Conservation (phyloP, 2,329 filamentous ascomycete species). For the Sphaceloma murrayae region DNA sequence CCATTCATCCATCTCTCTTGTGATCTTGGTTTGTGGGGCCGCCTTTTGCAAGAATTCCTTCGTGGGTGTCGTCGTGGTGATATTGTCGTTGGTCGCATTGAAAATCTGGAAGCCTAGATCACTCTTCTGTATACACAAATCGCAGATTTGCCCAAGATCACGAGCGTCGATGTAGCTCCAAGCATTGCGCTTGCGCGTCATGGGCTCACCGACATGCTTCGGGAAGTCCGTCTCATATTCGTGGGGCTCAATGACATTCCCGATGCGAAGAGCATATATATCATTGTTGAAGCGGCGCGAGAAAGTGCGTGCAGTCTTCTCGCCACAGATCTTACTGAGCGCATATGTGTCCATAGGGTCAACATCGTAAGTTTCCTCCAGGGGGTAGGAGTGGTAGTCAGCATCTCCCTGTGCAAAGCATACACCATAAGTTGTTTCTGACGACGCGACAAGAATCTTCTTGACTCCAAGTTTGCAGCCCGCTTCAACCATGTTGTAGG, state of each 20-base stretch:
- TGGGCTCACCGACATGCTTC: conserved; percentile 42
- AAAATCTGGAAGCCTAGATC: conserved; percentile 55
- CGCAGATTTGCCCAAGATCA: conserved; percentile 53
- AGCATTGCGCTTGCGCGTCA: conserved; percentile 46
- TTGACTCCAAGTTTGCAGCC: conserved; percentile 52
- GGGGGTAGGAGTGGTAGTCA: conserved; percentile 48
- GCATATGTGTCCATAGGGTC: conserved; percentile 55
- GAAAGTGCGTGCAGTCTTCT: conserved; percentile 49
- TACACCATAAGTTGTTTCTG: conserved; percentile 52
- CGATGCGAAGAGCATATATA: conserved; percentile 53
- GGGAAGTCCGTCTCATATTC: conserved; percentile 49
- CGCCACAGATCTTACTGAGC: conserved; percentile 50
- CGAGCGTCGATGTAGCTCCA: conserved; percentile 56
- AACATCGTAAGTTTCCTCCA: conserved; percentile 50
- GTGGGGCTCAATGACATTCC: conserved; percentile 52
- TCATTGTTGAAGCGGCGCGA: conserved; percentile 47
- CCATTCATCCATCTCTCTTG: conserved; percentile 46
- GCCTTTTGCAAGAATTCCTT: conserved; percentile 43
- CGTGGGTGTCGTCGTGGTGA: conserved; percentile 46
- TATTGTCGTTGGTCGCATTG: conserved; percentile 54
- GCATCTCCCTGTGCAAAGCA: conserved; percentile 51
- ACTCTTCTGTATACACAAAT: conserved; percentile 43
- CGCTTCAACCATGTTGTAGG: conserved; percentile 55
- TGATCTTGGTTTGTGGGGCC: conserved; percentile 43
- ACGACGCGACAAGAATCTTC: conserved; percentile 53